Conservation (phyloP, 2,329 filamentous ascomycete genomes). For the Nigrospora sphaerica region DNA sequence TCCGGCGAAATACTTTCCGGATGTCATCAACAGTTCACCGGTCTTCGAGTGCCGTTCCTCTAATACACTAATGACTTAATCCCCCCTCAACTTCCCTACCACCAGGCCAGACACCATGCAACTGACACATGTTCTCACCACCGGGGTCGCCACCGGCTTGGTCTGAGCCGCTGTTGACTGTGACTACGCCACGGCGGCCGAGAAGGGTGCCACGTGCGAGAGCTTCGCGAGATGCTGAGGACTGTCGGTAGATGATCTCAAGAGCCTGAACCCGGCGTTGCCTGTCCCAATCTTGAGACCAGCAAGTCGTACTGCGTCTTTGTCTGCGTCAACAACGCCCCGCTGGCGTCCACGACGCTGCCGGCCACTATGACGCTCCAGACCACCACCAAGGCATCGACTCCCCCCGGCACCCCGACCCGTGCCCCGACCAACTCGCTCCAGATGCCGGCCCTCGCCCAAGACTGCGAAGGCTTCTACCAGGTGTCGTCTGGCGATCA, state of each 20-base stretch:
- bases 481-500: conserved; percentile 20
- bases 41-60: no score
- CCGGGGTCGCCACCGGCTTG: conserved; percentile 2
- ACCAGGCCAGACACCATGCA: no score
- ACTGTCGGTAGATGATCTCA: conserved; percentile 11
- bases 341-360: conserved; percentile 4
- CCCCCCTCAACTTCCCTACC: no score
- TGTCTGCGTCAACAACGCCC: conserved; percentile 5
- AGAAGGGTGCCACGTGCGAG: conserved; percentile 16
- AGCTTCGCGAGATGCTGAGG: conserved; percentile 16
- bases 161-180: conserved; percentile 9
- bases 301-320: conserved; percentile 13
- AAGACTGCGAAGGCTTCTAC: conserved; percentile 22
- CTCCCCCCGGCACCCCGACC: background rate
- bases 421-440: conserved; percentile 5
- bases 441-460: conserved; percentile 6
- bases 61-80: no score
- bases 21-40: no score
- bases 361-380: background rate
- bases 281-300: conserved; percentile 13
- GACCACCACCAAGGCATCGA: conserved; percentile 1
- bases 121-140: conserved; percentile 2
- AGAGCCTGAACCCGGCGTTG: conserved; percentile 16
- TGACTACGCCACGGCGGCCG: conserved; percentile 6
- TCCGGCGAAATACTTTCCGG: no score